phyloP scores from a whole-genome alignment of 257 asterid genomes.

The Solanum ahanhuiri region DNA sequence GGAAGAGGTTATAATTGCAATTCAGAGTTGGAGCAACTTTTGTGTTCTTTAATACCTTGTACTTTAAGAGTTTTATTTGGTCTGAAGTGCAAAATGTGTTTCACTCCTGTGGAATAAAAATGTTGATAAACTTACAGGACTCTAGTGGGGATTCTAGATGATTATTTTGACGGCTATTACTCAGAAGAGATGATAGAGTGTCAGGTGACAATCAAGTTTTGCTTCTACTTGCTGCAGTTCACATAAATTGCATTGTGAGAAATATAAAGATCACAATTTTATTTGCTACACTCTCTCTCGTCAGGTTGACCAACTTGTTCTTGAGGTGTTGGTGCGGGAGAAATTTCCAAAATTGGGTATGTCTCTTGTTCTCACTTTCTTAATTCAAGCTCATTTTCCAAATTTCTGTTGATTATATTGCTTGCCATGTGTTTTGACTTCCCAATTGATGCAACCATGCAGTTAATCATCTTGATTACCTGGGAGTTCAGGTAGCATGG shows the following conservation, averaged over 20 bases:
- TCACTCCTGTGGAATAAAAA: not conserved
- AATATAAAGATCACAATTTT: not conserved
- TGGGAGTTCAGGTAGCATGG: slow-evolving; percentile 96
- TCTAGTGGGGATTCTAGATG: slow-evolving; percentile 81
- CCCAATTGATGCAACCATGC: slow-evolving; percentile 21
- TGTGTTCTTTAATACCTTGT: not conserved
- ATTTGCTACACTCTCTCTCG: slow-evolving; percentile 3
- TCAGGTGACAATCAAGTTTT: slow-evolving; percentile 43
- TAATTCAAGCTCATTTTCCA: not conserved
- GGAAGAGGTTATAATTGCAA: not conserved
- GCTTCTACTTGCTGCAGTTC: not conserved
- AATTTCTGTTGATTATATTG: not conserved
- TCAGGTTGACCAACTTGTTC: slow-evolving; percentile 95
- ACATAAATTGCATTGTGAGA: not conserved
- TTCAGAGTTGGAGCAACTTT: not conserved
- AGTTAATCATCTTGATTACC: slow-evolving; percentile 92
- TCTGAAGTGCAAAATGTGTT: not conserved
- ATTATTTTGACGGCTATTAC: slow-evolving; percentile 91
- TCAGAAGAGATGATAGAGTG: slow-evolving; percentile 97
- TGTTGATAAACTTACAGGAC: slow-evolving; percentile 51
- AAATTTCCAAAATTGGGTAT: slow-evolving; percentile 75
- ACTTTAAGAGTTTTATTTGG: not conserved
- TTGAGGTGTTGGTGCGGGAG: slow-evolving; percentile 88
- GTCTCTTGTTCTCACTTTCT: slow-evolving; percentile 11
- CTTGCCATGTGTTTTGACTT: not conserved